phyloP scores from a whole-genome alignment of 768 basidiomycete species.

The Mycena pura region DNA sequence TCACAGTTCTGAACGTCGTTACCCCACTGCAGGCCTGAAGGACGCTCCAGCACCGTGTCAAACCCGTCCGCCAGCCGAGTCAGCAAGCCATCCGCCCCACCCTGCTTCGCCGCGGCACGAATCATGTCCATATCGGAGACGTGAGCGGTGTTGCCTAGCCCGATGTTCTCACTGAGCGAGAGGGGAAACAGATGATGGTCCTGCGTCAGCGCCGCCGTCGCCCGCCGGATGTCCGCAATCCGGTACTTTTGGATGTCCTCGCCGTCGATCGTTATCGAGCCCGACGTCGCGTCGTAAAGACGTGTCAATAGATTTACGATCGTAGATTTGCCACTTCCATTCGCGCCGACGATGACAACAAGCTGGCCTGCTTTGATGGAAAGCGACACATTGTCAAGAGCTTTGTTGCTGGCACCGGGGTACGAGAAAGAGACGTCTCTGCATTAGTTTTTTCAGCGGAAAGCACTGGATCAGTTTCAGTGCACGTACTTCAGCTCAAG shows the following conservation, averaged over 20 bases:
- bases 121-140: constrained; percentile 20
- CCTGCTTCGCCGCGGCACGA: constrained; percentile 34
- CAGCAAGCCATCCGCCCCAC: constrained; percentile 30
- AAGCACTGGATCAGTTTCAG: not conserved
- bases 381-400: constrained; percentile 43
- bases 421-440: constrained; percentile 50
- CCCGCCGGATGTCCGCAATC: constrained; percentile 39
- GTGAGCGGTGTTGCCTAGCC: constrained; percentile 37
- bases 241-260: constrained; percentile 39
- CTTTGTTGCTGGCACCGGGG: constrained; percentile 32
- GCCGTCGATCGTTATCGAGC: constrained; percentile 48
- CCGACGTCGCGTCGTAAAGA: constrained; percentile 40
- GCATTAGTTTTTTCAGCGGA: not conserved
- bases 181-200: constrained; percentile 45
- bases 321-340: constrained; percentile 54
- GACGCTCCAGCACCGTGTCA: constrained; percentile 22
- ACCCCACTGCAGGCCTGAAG: constrained; percentile 3
- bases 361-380: constrained; percentile 48
- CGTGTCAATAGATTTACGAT: constrained; percentile 51
- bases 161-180: constrained; percentile 48
- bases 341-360: constrained; percentile 52
- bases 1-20: constrained; percentile 14
- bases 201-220: constrained; percentile 52
- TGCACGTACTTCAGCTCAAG: constrained; percentile 15
- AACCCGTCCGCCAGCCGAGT: constrained; percentile 18